Evolutionary conservation across 495 filamentous ascomycete species (phyloP).

Genomic region (Daldinia caldariorum): DNA sequence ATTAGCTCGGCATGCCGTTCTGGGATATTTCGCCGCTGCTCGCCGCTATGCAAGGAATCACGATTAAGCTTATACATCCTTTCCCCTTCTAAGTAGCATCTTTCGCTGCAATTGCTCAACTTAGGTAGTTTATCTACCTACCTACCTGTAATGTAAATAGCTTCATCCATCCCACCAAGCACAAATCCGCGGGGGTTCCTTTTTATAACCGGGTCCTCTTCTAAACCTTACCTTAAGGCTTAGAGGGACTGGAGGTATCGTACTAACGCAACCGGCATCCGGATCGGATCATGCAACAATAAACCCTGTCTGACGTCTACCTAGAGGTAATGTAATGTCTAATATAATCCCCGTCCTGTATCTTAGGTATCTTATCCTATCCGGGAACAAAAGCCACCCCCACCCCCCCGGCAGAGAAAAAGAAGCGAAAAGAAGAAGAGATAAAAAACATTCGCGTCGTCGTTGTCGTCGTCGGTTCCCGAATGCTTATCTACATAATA

Average conservation of each 20-base stretch:
- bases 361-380: neutral
- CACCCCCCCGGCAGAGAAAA: too few relatives aligned
- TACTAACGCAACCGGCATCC: neutral
- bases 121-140: neutral
- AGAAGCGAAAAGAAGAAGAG: too few relatives aligned
- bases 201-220: too few relatives aligned
- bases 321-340: too few relatives aligned
- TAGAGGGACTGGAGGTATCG: neutral
- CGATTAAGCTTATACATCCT: too few relatives aligned
- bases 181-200: too few relatives aligned
- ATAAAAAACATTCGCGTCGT: neutral
- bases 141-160: neutral
- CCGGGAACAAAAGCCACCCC: neutral
- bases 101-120: neutral
- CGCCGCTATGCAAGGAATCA: neutral
- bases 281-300: too few relatives aligned
- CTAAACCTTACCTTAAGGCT: too few relatives aligned
- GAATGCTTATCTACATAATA: slow-evolving; percentile 8
- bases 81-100: neutral
- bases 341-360: neutral
- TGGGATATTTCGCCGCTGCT: neutral
- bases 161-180: neutral
- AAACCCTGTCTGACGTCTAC: neutral
- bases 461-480: neutral
- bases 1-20: neutral